A percentile compares a stretch with the other conserved stretches of the same genome.
phyloP scores from a whole-genome alignment of 768 basidiomycete genomes.

The Leccinum variicolor region DNA sequence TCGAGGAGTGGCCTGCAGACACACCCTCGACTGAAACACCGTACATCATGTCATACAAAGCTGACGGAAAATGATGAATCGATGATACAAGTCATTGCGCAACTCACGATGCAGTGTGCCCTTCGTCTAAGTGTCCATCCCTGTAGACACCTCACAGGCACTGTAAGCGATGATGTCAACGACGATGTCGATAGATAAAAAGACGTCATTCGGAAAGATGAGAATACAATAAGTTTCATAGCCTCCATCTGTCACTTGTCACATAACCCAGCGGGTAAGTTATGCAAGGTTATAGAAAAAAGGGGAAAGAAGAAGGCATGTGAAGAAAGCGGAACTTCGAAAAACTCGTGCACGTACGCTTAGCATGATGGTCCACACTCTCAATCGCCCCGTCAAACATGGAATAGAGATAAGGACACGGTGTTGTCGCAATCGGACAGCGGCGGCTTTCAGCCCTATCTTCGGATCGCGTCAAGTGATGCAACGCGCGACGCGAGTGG shows the following conservation, averaged over 20 bases:
- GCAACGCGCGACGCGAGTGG: neutral
- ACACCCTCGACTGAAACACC: too few species aligned
- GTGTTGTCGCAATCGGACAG: neutral
- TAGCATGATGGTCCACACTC: neutral
- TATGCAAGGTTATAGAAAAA: neutral
- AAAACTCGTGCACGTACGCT: neutral
- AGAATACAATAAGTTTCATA: neutral
- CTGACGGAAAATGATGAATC: too few species aligned
- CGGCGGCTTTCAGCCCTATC: constrained; percentile 1
- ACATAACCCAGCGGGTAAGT: neutral
- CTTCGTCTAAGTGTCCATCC: too few species aligned
- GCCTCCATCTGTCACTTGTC: neutral
- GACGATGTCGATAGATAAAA: too few species aligned
- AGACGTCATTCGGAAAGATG: too few species aligned
- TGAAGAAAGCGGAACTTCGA: neutral
- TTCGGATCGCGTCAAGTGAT: constrained; percentile 3
- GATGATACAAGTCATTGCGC: too few species aligned
- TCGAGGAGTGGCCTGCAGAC: too few species aligned
- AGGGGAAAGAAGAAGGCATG: neutral
- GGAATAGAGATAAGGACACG: constrained; percentile 2
- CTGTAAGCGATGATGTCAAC: too few species aligned
- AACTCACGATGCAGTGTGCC: too few species aligned
- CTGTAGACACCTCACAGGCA: too few species aligned
- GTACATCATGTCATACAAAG: too few species aligned
- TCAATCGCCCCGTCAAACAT: neutral